These are phyloP conservation scores for Arabis alpina DNA, from an alignment of 345 rosid species.

Conservation along the genomic window DNA sequence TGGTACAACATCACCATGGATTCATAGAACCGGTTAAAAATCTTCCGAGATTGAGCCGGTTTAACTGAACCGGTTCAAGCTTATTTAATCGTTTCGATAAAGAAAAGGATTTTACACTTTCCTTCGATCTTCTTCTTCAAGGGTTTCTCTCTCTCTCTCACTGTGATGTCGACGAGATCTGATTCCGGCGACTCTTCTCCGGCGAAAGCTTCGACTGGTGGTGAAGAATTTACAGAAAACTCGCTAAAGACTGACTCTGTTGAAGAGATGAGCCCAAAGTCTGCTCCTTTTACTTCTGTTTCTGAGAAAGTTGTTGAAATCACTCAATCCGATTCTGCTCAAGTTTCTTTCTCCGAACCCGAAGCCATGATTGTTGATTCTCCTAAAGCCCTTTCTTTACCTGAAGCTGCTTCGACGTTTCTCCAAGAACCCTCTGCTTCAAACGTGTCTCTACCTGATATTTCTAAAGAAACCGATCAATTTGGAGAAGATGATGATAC, in stretches of 20 bases:
- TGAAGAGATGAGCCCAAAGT: slow-evolving; percentile 39
- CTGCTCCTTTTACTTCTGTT: slow-evolving; percentile 33
- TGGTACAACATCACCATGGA: not conserved
- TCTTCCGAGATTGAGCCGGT: slow-evolving; percentile 4
- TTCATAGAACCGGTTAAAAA: not conserved
- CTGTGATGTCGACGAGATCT: slow-evolving; percentile 27
- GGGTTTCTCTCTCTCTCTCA: slow-evolving; percentile 7
- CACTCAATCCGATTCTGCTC: slow-evolving; percentile 19
- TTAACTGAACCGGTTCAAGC: slow-evolving; percentile 14
- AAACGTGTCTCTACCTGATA: slow-evolving; percentile 36
- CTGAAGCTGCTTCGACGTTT: no score
- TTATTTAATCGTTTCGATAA: slow-evolving; percentile 15
- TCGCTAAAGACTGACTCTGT: slow-evolving; percentile 25
- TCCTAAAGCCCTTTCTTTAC: slow-evolving; percentile 24
- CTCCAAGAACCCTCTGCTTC: slow-evolving; percentile 36
- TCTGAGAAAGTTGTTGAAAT: slow-evolving; percentile 40
- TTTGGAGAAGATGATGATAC: slow-evolving; percentile 4
- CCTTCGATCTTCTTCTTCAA: not conserved
- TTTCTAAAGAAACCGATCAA: slow-evolving; percentile 18
- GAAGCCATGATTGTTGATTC: slow-evolving; percentile 18
- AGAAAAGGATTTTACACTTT: no score
- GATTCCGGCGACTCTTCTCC: slow-evolving; percentile 17
- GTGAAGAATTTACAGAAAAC: slow-evolving; percentile 20
- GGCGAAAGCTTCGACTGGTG: not conserved
- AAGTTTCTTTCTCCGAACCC: slow-evolving; percentile 32